Base-by-base conservation (phyloP, 2,329 filamentous ascomycete genomes). In the Cladosporium sp. region DNA sequence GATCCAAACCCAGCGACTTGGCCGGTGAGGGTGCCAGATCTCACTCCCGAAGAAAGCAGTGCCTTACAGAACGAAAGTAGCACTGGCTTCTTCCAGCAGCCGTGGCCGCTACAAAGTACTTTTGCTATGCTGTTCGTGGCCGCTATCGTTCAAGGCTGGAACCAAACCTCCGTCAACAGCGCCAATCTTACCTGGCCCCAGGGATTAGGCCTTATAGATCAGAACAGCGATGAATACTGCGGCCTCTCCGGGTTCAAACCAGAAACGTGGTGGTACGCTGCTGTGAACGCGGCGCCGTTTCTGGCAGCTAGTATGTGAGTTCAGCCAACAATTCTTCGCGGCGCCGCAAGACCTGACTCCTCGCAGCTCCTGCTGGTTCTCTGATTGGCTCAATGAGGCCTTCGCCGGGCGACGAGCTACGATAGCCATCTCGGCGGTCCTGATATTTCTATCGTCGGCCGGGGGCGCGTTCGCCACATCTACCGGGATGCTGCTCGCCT, bases 61-160 rank as follows among this genome's bases (percentile, higher is more conserved):
- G 18, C 27, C 17, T 12, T 19, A 15, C 45, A 27, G 12, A 43
- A 50, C 22, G 22, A 27, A 9, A 27, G 9, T 9, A 9, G 5
- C 4, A 27, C 22, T 17, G 55, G 57, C 1, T 63, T 64, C 40
- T 60, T 60, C 59, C 43, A 56, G 19, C 64, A 66, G 37, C 64
- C 64, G 3, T 67, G 63, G 54, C 60, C 60, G 27, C 53, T 68
- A 9, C 56, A 58, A 36, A 58, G 62, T 13, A 64, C 65, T 7
- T 59, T 68, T 32, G 53, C 64, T 15, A 64, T 62, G 2, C 64
- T 66, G 8, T 63, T 60, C 32, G 57, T 67, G 17, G 66, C 62
- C 4, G 66, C 66, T 20, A 58, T 65, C 13, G 64, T 66, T 1
- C 66, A 68, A 54, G 66, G 66, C 20, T 66, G 64, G 65, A 62